These are phyloP conservation scores for Fistulinella prunicolor DNA, from an alignment of 768 basidiomycete species.

Conservation along the genomic window DNA sequence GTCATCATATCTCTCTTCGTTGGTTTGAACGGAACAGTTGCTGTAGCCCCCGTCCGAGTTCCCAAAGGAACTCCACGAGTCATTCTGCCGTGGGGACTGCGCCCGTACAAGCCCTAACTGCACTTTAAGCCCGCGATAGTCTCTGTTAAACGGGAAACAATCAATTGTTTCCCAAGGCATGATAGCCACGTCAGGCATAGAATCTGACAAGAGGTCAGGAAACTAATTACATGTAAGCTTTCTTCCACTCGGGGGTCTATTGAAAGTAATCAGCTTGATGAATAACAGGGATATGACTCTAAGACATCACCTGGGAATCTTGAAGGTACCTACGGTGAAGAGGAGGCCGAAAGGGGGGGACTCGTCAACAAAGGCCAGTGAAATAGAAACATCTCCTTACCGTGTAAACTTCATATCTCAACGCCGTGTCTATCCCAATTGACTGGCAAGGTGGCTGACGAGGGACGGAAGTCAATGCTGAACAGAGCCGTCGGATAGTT, in stretches of 20 bases:
- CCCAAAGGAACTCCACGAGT: slow-evolving; percentile 12
- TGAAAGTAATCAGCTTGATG: slow-evolving; percentile 2
- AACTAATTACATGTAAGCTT: slow-evolving; percentile 31
- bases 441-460: neutral
- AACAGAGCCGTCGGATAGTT: neutral
- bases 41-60: neutral
- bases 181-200: neutral
- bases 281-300: neutral
- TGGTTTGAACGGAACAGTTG: neutral
- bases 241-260: slow-evolving; percentile 63
- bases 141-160: slow-evolving; percentile 37
- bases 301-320: slow-evolving; percentile 56
- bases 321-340: slow-evolving; percentile 54
- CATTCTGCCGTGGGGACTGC: slow-evolving; percentile 20
- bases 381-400: slow-evolving; percentile 32
- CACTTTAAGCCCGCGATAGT: slow-evolving; percentile 72
- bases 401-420: slow-evolving; percentile 56
- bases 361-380: neutral
- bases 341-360: neutral
- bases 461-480: neutral
- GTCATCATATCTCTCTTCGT: slow-evolving; percentile 3
- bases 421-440: neutral
- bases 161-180: neutral
- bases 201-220: neutral
- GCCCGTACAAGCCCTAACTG: slow-evolving; percentile 54